Percentiles rank a stretch among this genome's conserved stretches.
These are phyloP conservation scores for Ophiosphaerella herpotricha DNA, from an alignment of 2,329 filamentous ascomycete species.

Conservation along the genomic window DNA sequence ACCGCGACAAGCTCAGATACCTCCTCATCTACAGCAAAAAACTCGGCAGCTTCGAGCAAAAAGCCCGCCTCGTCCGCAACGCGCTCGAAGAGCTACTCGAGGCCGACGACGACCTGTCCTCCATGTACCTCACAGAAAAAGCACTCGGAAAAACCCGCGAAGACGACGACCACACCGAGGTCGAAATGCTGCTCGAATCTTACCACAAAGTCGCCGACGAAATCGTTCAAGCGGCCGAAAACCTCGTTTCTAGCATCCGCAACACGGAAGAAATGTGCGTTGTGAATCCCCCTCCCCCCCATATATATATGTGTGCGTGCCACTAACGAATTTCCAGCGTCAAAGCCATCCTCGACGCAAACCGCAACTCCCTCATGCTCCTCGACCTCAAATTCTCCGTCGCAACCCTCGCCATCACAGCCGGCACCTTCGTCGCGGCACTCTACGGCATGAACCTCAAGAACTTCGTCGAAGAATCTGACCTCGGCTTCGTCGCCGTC, in stretches of 20 bases:
- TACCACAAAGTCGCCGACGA: slow-evolving; percentile 98
- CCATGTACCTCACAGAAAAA: slow-evolving; percentile 96
- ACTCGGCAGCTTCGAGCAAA: slow-evolving; percentile 95
- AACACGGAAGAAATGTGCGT: slow-evolving; percentile 98
- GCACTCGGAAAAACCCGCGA: slow-evolving; percentile 71
- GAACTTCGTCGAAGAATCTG: slow-evolving; percentile 95
- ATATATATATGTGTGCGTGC: not conserved
- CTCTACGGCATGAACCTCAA: slow-evolving; percentile 99
- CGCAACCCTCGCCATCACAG: slow-evolving; percentile 89
- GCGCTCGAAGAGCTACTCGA: slow-evolving; percentile 94
- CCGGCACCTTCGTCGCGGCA: slow-evolving; percentile 93
- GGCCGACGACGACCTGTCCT: slow-evolving; percentile 90
- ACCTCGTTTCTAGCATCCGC: slow-evolving; percentile 89
- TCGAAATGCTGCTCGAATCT: slow-evolving; percentile 94
- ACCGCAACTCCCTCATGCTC: slow-evolving; percentile 97
- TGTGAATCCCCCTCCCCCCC: not conserved
- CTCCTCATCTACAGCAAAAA: slow-evolving; percentile 94
- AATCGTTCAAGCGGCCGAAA: slow-evolving; percentile 93
- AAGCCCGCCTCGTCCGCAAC: slow-evolving; percentile 89
- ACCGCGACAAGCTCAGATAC: slow-evolving; percentile 87
- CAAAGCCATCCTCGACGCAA: slow-evolving; percentile 95
- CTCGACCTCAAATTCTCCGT: slow-evolving; percentile 96
- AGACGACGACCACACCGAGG: slow-evolving; percentile 90
- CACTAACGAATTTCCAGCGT: slow-evolving; percentile 62
- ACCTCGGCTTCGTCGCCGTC: slow-evolving; percentile 81